phyloP scores from a whole-genome alignment of 1,284 basidiomycete species.

The Phenoliferia sp. region DNA sequence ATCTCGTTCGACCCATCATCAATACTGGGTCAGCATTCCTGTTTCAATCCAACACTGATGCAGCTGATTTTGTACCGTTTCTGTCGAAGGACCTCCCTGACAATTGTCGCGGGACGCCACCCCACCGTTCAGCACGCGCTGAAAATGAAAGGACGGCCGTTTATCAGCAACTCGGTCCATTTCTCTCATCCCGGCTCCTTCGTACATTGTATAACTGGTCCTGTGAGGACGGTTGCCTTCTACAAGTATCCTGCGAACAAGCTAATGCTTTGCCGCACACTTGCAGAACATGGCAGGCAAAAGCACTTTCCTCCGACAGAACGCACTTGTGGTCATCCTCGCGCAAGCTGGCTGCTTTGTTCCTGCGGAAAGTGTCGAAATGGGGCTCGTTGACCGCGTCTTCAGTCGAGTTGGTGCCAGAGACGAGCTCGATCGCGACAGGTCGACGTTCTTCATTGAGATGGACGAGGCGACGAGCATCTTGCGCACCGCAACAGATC shows the following conservation, averaged over 20 bases:
- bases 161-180: conserved; percentile 73
- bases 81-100: conserved; percentile 55
- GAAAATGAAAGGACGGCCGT: conserved; percentile 64
- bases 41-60: too few species aligned
- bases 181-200: conserved; percentile 55
- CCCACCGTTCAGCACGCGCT: conserved; percentile 89
- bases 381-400: conserved; percentile 85
- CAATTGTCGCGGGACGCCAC: conserved; percentile 77
- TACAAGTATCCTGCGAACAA: not conserved
- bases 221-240: conserved; percentile 57
- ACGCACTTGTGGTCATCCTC: conserved; percentile 81
- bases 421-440: conserved; percentile 87
- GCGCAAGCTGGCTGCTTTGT: conserved; percentile 92
- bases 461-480: conserved; percentile 40
- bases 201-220: conserved; percentile 81
- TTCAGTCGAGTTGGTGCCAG: conserved; percentile 94
- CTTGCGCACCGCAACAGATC: conserved; percentile 38
- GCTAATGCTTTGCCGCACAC: not conserved
- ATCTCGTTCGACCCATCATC: conserved; percentile 67
- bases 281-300: conserved; percentile 54
- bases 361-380: conserved; percentile 68
- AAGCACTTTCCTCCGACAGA: conserved; percentile 86
- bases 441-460: conserved; percentile 53
- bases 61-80: not conserved
- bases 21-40: conserved; percentile 54